Base-by-base conservation (phyloP, 2,329 filamentous ascomycete species). In the Septoria linicola region DNA sequence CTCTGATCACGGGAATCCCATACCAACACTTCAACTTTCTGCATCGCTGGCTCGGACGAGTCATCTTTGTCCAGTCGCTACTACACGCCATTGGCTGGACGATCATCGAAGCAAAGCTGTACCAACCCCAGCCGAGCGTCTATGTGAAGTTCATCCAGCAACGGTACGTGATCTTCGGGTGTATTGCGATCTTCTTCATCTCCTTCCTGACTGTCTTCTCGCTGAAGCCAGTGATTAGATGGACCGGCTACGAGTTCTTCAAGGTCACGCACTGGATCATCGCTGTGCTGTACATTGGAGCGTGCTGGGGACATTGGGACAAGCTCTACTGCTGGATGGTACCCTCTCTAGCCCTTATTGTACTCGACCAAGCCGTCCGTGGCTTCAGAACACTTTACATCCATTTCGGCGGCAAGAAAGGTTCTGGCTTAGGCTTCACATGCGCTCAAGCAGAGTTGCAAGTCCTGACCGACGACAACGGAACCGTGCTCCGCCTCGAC, bases 201-300 rank as follows among this genome's bases (percentile, higher is more conserved):
- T 74, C 80, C 0, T 67, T 87, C 11, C 68, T 89, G 1, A 79
- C 83, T 51, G 63, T 82, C 4, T 72, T 87, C 45, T 84, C 82
- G 53, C 77, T 78, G 0, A 73, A 75, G 10, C 76, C 74, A 65
- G 83, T 76, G 1, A 85, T 89, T 51, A 76, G 78, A 7, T 68
- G 78, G 41, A 88, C 84, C 0, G 87, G 87, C 2, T 89, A 91
- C 67, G 87, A 90, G 62, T 83, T 86, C 69, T 90, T 90, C 74
- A 79, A 85, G 54, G 34, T 60, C 65, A 72, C 80, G 0, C 87
- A 90, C 65, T 88, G 88, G 60, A 73, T 89, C 10, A 73, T 89
- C 2, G 87, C 86, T 8, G 81, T 86, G 72, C 67, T 89, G 3
- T 91, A 88, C 67, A 80, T 90, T 10, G 87, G 84, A 3, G 85